Evolutionary conservation across 768 basidiomycete species (phyloP).

Genomic region (Amanita polypyramis): DNA sequence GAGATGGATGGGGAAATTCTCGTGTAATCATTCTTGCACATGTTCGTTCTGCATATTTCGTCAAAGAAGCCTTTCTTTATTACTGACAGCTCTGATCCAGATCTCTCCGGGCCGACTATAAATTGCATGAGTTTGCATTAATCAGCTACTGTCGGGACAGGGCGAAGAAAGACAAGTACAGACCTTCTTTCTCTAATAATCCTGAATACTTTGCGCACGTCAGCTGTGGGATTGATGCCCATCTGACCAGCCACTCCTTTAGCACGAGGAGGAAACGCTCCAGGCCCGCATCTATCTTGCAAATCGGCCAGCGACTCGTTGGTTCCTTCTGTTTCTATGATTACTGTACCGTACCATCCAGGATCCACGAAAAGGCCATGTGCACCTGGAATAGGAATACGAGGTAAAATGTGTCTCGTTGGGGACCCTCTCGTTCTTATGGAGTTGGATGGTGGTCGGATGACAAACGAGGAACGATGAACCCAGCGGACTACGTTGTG

Average conservation of each 20-base stretch:
- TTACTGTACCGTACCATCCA: slow-evolving; percentile 76
- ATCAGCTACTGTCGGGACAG: background rate
- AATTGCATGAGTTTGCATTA: slow-evolving; percentile 7
- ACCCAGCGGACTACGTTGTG: slow-evolving; percentile 85
- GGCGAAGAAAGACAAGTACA: slow-evolving; percentile 5
- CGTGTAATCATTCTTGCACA: background rate
- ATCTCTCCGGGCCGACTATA: slow-evolving; percentile 64
- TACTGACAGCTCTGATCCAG: slow-evolving; percentile 57
- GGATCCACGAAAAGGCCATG: slow-evolving; percentile 54
- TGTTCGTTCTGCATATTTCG: background rate
- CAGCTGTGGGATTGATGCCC: slow-evolving; percentile 28
- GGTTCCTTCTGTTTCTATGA: slow-evolving; percentile 82
- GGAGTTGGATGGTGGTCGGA: slow-evolving; percentile 36
- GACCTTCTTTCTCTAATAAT: slow-evolving; percentile 71
- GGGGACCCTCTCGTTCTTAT: slow-evolving; percentile 22
- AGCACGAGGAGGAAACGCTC: slow-evolving; percentile 54
- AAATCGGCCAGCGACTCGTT: slow-evolving; percentile 77
- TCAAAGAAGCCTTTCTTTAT: slow-evolving; percentile 52
- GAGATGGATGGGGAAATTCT: background rate
- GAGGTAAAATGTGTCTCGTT: slow-evolving; percentile 13
- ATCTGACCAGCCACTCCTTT: slow-evolving; percentile 26
- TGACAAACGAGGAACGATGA: slow-evolving; percentile 66
- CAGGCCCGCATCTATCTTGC: slow-evolving; percentile 59
- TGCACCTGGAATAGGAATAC: slow-evolving; percentile 44
- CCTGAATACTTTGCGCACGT: slow-evolving; percentile 37